These are phyloP conservation scores for Fraxinus latifolia DNA, from an alignment of 305 asterid species.

Conservation along the genomic window DNA sequence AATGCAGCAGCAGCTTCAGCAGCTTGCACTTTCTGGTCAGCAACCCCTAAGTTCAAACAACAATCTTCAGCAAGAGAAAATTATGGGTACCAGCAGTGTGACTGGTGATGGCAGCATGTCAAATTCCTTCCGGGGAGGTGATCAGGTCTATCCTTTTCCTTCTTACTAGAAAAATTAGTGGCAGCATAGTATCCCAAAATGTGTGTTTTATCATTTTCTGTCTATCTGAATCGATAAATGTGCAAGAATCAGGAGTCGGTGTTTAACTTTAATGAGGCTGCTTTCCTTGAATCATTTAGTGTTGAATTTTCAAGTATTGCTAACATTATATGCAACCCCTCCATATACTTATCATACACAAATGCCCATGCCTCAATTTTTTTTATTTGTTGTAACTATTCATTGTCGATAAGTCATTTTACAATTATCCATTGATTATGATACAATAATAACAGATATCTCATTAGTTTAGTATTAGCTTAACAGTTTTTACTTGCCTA, in stretches of 20 bases:
- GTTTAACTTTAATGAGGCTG: background rate
- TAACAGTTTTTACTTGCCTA: background rate
- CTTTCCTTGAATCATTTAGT: background rate
- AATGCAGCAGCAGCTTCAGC: slow-evolving; percentile 54
- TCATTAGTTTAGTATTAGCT: background rate
- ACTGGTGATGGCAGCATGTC: slow-evolving; percentile 87
- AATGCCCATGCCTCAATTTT: background rate
- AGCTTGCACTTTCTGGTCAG: slow-evolving; percentile 56
- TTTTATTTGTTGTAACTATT: background rate
- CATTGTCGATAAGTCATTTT: background rate
- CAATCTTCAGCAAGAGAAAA: slow-evolving; percentile 71
- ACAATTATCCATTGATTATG: background rate
- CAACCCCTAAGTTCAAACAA: slow-evolving; percentile 60
- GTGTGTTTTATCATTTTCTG: background rate
- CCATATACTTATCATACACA: background rate
- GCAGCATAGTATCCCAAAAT: background rate
- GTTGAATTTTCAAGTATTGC: background rate
- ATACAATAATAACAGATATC: background rate
- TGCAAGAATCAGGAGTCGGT: background rate
- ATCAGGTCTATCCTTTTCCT: slow-evolving; percentile 71
- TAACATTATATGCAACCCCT: background rate
- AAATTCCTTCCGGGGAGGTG: slow-evolving; percentile 82
- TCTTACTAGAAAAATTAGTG: background rate
- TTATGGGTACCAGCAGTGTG: slow-evolving; percentile 60
- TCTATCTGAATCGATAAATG: background rate